Base-by-base conservation (phyloP, 2,329 filamentous ascomycete genomes). In the Berkeleyomyces rouxiae region DNA sequence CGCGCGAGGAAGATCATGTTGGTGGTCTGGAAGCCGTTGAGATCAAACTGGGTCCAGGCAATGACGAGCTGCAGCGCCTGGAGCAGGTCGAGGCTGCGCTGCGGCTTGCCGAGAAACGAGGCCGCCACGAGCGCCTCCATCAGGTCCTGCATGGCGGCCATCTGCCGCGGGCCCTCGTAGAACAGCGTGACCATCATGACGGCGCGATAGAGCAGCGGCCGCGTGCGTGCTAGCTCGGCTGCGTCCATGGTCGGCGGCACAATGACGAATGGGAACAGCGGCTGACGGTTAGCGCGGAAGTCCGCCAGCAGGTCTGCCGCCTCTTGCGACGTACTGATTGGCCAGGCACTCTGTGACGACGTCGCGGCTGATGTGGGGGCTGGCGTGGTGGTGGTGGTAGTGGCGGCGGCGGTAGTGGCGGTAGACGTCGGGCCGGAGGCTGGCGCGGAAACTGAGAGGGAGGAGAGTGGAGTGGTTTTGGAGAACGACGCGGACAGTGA, bases 151-250 rank as follows among this genome's bases (percentile, higher is more conserved):
- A 77, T 78, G 60, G 79, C 68, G 55, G 68, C 69, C 10, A 74
- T 68, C 68, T 80, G 78, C 46, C 76, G 71, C 36, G 69, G 62
- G 0, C 76, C 76, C 55, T 80, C 74, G 1, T 73, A 70, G 58
- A 76, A 72, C 63, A 70, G 71, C 16, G 72, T 70, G 58, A 71
- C 72, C 69, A 79, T 73, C 74, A 80, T 78, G 65, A 76, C 68
- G 3, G 73, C 75, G 67, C 78, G 79, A 77, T 77, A 81, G 47
- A 79, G 66, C 47, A 76, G 76, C 31, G 78, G 77, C 4, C 73
- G 69, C 64, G 72, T 65, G 36, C 68, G 67, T 36, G 71, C 71
- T 53, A 80, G 68, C 65, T 74, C 69, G 1, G 68, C 67, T 1
- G 76, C 71, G 3, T 68, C 69, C 66, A 77, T 66, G 53, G 71